phyloP scores from a whole-genome alignment of 2,329 filamentous ascomycete species.

The Tympanopsis confertula region DNA sequence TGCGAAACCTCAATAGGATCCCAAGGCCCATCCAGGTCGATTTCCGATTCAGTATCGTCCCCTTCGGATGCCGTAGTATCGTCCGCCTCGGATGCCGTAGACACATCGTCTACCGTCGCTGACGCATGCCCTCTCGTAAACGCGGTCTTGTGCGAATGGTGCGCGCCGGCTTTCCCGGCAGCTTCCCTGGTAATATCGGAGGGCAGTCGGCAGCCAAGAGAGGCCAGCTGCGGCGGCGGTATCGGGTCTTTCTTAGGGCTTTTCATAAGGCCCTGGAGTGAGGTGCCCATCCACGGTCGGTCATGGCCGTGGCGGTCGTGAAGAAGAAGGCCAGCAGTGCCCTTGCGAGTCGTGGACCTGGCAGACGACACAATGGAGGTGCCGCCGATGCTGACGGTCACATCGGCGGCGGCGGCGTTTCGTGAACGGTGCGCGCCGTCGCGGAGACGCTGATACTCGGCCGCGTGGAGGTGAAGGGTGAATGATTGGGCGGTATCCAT shows the following conservation, averaged over 20 bases:
- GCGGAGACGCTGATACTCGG: slow-evolving; percentile 63
- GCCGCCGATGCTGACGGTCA: slow-evolving; percentile 24
- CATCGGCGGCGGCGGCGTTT: slow-evolving; percentile 32
- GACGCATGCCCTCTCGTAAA: too few species aligned
- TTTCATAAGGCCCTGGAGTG: slow-evolving; percentile 30
- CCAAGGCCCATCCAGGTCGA: too few species aligned
- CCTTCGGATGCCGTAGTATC: too few species aligned
- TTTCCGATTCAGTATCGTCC: too few species aligned
- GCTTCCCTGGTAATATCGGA: too few species aligned
- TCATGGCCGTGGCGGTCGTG: background rate
- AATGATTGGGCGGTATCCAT: slow-evolving; percentile 54
- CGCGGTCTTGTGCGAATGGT: too few species aligned
- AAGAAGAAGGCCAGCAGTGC: background rate
- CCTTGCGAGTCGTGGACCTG: slow-evolving; percentile 2
- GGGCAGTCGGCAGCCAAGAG: too few species aligned
- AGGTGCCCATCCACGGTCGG: slow-evolving; percentile 15
- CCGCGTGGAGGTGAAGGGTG: slow-evolving; percentile 66
- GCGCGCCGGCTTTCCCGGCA: too few species aligned
- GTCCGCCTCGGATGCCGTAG: too few species aligned
- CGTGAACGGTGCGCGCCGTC: slow-evolving; percentile 33
- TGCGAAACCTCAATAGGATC: too few species aligned
- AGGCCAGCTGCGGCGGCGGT: too few species aligned
- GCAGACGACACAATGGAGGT: slow-evolving; percentile 12
- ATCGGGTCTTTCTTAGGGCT: slow-evolving; percentile 18
- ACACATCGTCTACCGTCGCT: too few species aligned